Base-by-base conservation (phyloP, 805 yeast species). In the Yamadazyma insecticola region DNA sequence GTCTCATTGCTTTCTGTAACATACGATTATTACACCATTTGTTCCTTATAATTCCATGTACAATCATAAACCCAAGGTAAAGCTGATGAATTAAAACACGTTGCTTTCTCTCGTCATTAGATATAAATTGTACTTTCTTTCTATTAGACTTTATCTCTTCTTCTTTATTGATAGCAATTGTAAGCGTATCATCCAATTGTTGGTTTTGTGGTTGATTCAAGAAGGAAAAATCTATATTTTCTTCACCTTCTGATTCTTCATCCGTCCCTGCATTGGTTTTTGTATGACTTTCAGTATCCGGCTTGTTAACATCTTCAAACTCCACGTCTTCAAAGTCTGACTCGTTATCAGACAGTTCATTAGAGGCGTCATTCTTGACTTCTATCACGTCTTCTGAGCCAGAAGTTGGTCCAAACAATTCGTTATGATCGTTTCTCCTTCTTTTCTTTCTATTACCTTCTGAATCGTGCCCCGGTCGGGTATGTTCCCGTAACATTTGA, bases 11-110 rank as follows among this genome's bases (percentile, higher is more conserved):
- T 12, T 43, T 32, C 12, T 68, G 63, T 0, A 84, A 47, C 3
- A 41, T 37, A 1, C 50, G 45, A 39, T 76, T 73, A 36, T 73
- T 74, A 38, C 87, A 71, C 96, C 96, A 89, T 5, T 57, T 43
- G 50, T 89, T 90, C 16, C 95, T 67, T 3, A 75, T 46, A 0
- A 65, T 64, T 0, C 88, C 92, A 50, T 85, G 94, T 2, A 70
- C 50, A 32, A 83, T 53, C 74, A 86, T 72, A 15, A 70, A 55
- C 11, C 74, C 60, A 2, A 90, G 43, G 36, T 75, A 71, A 30
- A 72, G 41, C 55, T 75, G 70, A 50, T 89, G 97, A 6, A 76
- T 52, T 0, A 53, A 41, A 28, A 65, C 62, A 13, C 97, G 57
- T 26, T 52, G 54, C 1, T 45, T 44, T 12, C 83, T 59, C 47